These are phyloP conservation scores for Plasmopara viticola DNA, from an alignment of 352 stramenopile species.

Conservation along the genomic window DNA sequence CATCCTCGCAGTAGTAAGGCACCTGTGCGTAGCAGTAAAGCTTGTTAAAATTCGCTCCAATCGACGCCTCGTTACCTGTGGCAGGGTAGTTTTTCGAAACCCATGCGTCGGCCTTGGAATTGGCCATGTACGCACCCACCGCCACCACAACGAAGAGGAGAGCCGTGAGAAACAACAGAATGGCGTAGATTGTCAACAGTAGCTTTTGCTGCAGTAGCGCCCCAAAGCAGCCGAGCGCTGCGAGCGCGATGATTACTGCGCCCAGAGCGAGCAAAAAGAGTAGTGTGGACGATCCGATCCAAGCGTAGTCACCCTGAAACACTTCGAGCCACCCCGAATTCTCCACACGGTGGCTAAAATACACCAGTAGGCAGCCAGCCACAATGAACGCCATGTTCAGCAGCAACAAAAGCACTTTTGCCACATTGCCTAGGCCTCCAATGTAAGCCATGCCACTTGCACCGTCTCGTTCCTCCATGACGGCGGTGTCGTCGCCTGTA, in stretches of 20 bases:
- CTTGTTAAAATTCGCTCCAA: constrained; percentile 70
- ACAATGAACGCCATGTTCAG: constrained; percentile 85
- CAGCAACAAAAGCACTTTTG: constrained; percentile 74
- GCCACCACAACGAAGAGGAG: constrained; percentile 60
- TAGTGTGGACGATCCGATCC: constrained; percentile 56
- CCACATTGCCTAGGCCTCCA: constrained; percentile 53
- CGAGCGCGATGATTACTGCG: constrained; percentile 56
- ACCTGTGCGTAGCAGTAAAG: constrained; percentile 80
- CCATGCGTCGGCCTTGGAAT: constrained; percentile 55
- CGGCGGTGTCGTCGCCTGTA: constrained; percentile 19
- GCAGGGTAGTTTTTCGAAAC: constrained; percentile 35
- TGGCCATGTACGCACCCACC: constrained; percentile 46
- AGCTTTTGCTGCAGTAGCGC: constrained; percentile 62
- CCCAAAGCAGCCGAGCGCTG: constrained; percentile 63
- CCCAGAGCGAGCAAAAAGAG: constrained; percentile 64
- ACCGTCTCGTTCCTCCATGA: constrained; percentile 45
- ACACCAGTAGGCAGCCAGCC: constrained; percentile 65
- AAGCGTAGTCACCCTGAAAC: constrained; percentile 64
- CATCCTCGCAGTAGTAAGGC: constrained; percentile 66
- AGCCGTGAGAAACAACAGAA: constrained; percentile 53
- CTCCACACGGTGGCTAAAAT: constrained; percentile 70
- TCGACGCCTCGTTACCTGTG: constrained; percentile 32
- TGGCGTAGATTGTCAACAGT: constrained; percentile 61
- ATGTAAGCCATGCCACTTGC: constrained; percentile 39
- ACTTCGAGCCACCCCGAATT: constrained; percentile 62